phyloP scores from a whole-genome alignment of 2,329 filamentous ascomycete species.

The Colletotrichum shisoi region DNA sequence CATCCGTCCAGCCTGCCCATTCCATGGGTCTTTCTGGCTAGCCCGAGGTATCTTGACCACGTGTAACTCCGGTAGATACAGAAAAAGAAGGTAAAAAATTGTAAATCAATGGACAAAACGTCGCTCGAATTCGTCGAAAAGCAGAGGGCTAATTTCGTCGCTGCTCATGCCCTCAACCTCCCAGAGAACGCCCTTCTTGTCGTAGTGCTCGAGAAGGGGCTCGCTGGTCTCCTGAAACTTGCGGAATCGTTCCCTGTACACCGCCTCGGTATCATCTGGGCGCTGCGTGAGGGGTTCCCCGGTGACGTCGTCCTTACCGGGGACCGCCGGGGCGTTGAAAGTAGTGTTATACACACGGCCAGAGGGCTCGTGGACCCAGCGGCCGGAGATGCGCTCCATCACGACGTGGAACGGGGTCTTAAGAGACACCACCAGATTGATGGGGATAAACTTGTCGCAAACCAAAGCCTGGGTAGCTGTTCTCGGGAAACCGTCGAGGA shows the following conservation, averaged over 20 bases:
- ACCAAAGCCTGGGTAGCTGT: conserved; percentile 80
- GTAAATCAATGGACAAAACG: conserved; percentile 63
- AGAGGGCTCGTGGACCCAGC: conserved; percentile 92
- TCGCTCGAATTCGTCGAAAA: conserved; percentile 81
- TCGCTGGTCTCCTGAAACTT: conserved; percentile 89
- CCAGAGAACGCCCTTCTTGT: conserved; percentile 81
- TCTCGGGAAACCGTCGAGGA: conserved; percentile 95
- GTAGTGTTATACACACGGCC: conserved; percentile 94
- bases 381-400: conserved; percentile 85
- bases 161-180: conserved; percentile 88
- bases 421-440: conserved; percentile 90
- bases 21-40: conserved; percentile 38
- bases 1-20: conserved; percentile 34
- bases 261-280: conserved; percentile 84
- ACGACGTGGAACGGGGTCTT: conserved; percentile 87
- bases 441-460: conserved; percentile 83
- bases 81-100: conserved; percentile 15
- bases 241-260: conserved; percentile 80
- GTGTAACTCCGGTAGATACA: conserved; percentile 36
- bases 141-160: conserved; percentile 92
- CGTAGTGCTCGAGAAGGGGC: conserved; percentile 88
- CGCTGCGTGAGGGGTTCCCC: conserved; percentile 85
- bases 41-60: conserved; percentile 38
- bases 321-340: conserved; percentile 84
- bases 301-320: conserved; percentile 87